Base-by-base conservation (phyloP, 2,329 filamentous ascomycete species). In the Penicillium frequentans region DNA sequence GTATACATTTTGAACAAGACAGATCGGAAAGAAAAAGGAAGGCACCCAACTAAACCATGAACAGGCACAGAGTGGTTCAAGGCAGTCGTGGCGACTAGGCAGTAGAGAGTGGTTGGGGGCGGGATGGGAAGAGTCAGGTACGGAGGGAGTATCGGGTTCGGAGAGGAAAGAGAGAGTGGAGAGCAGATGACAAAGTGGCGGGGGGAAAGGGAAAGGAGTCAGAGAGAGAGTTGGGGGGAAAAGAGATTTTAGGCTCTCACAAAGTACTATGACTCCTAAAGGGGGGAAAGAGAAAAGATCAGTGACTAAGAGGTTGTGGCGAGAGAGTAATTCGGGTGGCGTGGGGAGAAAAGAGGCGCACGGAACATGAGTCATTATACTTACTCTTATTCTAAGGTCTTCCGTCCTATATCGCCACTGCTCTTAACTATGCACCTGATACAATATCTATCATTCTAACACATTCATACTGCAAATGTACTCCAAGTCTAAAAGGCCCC, bases 1-100 rank as follows among this genome's bases (percentile, higher is more conserved):
- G 69, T 68, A 75, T 75, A 75, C 73, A 76, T 76, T 69, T 75
- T 76, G 73, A 66, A 63, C 61, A 16, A 29, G 33, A 53, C 43
- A 59, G 51, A 56, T 57, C 55, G 43, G 37, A 57, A 52, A 55
- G 56, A 46, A 55, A 27, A 50, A 39, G 23, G 53, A 62, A 64
- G 59, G 60, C 61, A 68, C 68, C 65, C 64, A 68, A 65, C 67
- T 42, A 56, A 31, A 55, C 46, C 66, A 67, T 63, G 61, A 62
- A 66, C 68, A 73, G 68, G 68, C 71, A 72, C 68, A 10, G n/a
- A 39, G 31, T 39, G n/a, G 35, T 70, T 66, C 64, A 51, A 72
- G 67, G 68, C 65, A 71, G 69, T 49, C 55, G 63, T 55, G 58
- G 57, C 27, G 59, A 44, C 57, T 55, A 57, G 59, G 62, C 59